Evolutionary conservation across 768 basidiomycete genomes (phyloP).

Genomic region (Russula sp.): DNA sequence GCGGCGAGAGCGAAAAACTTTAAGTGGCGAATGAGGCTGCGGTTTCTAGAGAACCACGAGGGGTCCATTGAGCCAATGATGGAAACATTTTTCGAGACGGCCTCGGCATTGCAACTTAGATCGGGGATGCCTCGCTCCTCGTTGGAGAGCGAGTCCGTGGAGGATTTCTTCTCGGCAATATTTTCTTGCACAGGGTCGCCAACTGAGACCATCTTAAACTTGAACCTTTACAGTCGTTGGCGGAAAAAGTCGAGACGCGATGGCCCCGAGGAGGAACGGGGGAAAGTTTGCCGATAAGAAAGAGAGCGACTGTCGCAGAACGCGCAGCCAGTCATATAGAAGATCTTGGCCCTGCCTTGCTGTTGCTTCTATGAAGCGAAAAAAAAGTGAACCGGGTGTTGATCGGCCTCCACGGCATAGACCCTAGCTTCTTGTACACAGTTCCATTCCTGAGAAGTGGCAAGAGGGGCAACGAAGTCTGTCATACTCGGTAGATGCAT

Average conservation of each 20-base stretch:
- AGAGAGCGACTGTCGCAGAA: neutral
- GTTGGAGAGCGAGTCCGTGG: slow-evolving; percentile 31
- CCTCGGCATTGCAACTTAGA: slow-evolving; percentile 13
- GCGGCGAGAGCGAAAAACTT: slow-evolving; percentile 52
- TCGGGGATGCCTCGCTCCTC: slow-evolving; percentile 30
- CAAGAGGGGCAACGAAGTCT: neutral
- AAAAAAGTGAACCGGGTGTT: neutral
- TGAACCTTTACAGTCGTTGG: slow-evolving; percentile 19
- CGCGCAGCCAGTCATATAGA: neutral
- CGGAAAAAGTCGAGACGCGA: neutral
- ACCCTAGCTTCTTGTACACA: neutral
- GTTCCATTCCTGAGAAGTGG: neutral
- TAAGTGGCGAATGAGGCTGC: slow-evolving; percentile 32
- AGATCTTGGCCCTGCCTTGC: too few relatives aligned
- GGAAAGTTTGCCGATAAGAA: neutral
- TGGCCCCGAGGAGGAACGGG: neutral
- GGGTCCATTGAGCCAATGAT: slow-evolving; percentile 9
- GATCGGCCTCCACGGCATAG: neutral
- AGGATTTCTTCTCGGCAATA: slow-evolving; percentile 11
- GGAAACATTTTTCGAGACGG: slow-evolving; percentile 13
- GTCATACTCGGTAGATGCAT: neutral
- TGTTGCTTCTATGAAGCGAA: neutral
- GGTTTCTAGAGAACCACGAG: slow-evolving; percentile 28
- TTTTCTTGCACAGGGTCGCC: neutral
- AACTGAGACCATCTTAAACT: neutral